Conservation (phyloP, 129 eudicot genomes). For the Flaveria bidentis region DNA sequence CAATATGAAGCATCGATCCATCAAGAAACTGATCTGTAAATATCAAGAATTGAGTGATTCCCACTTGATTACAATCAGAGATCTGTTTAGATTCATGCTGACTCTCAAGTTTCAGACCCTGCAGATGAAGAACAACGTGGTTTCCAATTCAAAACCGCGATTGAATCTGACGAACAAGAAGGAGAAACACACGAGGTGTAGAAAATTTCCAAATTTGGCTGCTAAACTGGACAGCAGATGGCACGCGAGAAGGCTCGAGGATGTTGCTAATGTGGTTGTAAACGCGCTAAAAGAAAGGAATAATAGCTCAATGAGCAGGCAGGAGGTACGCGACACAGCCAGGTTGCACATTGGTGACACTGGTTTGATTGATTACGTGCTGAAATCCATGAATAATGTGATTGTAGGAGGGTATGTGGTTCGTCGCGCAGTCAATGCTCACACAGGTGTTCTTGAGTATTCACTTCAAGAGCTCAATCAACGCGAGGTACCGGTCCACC, state of each 20-base stretch:
- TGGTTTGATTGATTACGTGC: slow-evolving; percentile 79
- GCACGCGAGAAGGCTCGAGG: slow-evolving; percentile 72
- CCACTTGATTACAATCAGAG: slow-evolving; percentile 53
- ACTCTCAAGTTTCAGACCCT: slow-evolving; percentile 46
- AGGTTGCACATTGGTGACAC: slow-evolving; percentile 80
- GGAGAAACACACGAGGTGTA: slow-evolving; percentile 46
- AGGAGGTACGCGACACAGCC: slow-evolving; percentile 83
- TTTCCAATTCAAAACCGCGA: slow-evolving; percentile 16
- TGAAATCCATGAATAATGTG: slow-evolving; percentile 82
- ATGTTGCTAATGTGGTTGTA: slow-evolving; percentile 73
- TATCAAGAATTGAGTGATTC: slow-evolving; percentile 57
- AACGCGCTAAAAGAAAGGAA: slow-evolving; percentile 60
- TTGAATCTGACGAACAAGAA: slow-evolving; percentile 24
- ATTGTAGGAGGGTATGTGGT: slow-evolving; percentile 59
- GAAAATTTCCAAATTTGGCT: slow-evolving; percentile 67
- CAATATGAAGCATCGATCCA: slow-evolving; percentile 22
- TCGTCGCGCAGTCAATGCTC: slow-evolving; percentile 53
- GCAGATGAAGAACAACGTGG: background rate
- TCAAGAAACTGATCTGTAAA: slow-evolving; percentile 44
- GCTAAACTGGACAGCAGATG: slow-evolving; percentile 79
- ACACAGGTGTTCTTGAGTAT: slow-evolving; percentile 61
- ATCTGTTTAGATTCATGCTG: slow-evolving; percentile 74
- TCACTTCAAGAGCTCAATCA: slow-evolving; percentile 52
- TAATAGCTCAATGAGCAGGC: slow-evolving; percentile 68
- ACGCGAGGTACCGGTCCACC: background rate